Percentiles rank a stretch among this genome's conserved stretches.
Evolutionary conservation across 768 basidiomycete species (phyloP).

Genomic region (Pilatotrama ljubarskyi): DNA sequence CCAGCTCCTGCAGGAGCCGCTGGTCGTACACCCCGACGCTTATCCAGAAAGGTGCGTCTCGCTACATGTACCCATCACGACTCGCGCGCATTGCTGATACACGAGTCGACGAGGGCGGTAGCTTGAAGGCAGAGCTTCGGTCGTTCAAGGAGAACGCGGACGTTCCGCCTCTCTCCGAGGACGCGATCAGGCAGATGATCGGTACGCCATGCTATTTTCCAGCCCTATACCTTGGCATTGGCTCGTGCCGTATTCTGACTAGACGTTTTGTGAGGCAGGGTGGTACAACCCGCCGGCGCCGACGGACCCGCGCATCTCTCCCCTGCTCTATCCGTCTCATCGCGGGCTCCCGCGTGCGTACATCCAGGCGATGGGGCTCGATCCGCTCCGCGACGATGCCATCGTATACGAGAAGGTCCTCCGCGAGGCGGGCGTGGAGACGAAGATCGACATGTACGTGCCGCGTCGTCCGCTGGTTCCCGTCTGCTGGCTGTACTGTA

Average conservation of each 20-base stretch:
- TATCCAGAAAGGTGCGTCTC: conserved; percentile 18
- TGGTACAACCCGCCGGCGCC: conserved; percentile 1
- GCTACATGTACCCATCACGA: too few relatives aligned
- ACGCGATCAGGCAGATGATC: not conserved
- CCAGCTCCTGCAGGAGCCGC: conserved; percentile 26
- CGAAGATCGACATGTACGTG: conserved; percentile 26
- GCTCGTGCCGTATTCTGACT: not conserved
- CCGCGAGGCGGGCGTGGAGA: conserved; percentile 25
- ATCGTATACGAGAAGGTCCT: conserved; percentile 29
- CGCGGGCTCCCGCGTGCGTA: conserved; percentile 26
- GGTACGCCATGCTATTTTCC: not conserved
- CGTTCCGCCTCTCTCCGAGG: not conserved
- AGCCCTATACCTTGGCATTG: not conserved
- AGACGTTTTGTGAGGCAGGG: not conserved
- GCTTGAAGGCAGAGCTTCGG: conserved; percentile 25
- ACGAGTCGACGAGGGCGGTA: not conserved
- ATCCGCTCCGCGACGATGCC: conserved; percentile 33
- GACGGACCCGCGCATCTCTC: conserved; percentile 16
- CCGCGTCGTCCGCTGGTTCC: not conserved
- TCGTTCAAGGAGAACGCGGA: conserved; percentile 22
- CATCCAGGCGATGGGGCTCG: conserved; percentile 28
- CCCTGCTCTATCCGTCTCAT: conserved; percentile 26
- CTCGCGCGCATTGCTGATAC: too few relatives aligned
- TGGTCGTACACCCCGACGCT: conserved; percentile 15
- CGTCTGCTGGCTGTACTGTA: not conserved